Conservation (phyloP, 2,329 filamentous ascomycete genomes). For the Coleophoma crateriformis region DNA sequence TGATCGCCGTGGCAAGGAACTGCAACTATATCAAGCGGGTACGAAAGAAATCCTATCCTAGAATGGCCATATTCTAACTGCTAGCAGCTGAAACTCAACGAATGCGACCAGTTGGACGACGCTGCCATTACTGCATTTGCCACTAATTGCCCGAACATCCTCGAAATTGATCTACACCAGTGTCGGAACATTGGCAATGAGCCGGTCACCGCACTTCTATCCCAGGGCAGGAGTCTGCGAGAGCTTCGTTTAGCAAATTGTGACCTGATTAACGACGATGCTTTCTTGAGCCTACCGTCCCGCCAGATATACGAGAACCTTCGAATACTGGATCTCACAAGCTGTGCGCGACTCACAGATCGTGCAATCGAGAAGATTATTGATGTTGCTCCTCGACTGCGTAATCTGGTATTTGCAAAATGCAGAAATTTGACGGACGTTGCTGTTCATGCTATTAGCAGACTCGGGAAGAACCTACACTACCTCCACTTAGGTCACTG, state of each 20-base stretch:
- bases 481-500: constrained; percentile 96
- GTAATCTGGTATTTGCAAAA: constrained; percentile 91
- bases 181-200: constrained; percentile 77
- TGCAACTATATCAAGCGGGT: constrained; percentile 86
- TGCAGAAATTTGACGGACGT: constrained; percentile 89
- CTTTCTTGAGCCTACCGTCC: constrained; percentile 73
- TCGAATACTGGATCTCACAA: constrained; percentile 89
- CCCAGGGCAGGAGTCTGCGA: constrained; percentile 74
- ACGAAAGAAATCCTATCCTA: constrained; percentile 28
- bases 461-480: constrained; percentile 90
- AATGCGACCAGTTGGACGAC: constrained; percentile 80
- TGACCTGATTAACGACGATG: constrained; percentile 76
- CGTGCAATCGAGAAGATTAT: constrained; percentile 86
- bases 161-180: constrained; percentile 92
- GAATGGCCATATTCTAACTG: constrained; percentile 9
- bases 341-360: constrained; percentile 78
- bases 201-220: constrained; percentile 75
- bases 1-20: constrained; percentile 72
- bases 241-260: constrained; percentile 87
- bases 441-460: constrained; percentile 80
- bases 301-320: constrained; percentile 75
- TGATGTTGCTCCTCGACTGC: constrained; percentile 74
- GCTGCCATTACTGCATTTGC: constrained; percentile 80
- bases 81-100: constrained; percentile 82
- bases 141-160: constrained; percentile 80